Conservation (phyloP, 2,329 filamentous ascomycete species). For the Fusarium marasasianum region DNA sequence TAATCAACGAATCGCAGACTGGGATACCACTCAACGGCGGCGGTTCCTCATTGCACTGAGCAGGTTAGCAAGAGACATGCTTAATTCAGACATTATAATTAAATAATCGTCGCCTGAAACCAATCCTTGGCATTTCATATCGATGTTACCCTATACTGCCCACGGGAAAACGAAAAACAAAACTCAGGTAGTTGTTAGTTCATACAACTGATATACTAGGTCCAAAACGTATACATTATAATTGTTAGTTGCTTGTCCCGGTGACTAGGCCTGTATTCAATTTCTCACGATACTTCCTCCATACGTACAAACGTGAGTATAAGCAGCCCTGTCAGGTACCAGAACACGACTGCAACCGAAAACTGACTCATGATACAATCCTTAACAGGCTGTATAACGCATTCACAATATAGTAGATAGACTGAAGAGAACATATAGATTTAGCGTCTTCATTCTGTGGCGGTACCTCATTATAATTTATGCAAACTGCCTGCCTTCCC, state of each 20-base stretch:
- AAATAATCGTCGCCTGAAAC: background rate
- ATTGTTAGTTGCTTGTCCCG: background rate
- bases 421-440: background rate
- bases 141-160: conserved; percentile 1
- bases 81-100: background rate
- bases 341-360: background rate
- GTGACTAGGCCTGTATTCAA: background rate
- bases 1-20: background rate
- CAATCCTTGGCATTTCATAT: background rate
- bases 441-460: conserved; percentile 25
- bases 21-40: background rate
- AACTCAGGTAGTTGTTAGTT: background rate
- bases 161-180: background rate
- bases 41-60: background rate
- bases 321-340: background rate
- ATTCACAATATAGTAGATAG: background rate
- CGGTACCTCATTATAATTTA: conserved; percentile 30
- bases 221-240: no score
- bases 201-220: background rate
- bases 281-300: background rate
- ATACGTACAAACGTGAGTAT: background rate
- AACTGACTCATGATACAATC: background rate
- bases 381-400: background rate
- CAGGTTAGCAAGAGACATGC: background rate
- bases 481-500: conserved; percentile 16